Base-by-base conservation (phyloP, 2,329 filamentous ascomycete species). In the Claviceps sp. region DNA sequence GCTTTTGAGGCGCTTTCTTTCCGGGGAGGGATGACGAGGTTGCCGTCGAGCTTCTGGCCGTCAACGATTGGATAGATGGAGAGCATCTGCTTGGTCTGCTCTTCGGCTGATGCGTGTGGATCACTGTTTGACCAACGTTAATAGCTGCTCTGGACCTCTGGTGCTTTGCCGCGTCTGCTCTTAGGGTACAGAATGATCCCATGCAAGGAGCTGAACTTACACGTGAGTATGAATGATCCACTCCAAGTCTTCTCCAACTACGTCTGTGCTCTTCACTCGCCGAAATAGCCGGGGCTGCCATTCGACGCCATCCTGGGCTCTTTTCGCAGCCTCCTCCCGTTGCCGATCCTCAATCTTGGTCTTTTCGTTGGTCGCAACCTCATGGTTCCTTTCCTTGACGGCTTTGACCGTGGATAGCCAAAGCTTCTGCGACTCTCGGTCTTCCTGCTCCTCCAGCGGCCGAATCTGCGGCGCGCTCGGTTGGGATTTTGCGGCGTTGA, bases 291-390 rank as follows among this genome's bases (percentile, higher is more conserved):
- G 82, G 1, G 93, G 91, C 37, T 82, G 80, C 93, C 93, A 98
- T 56, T 95, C 88, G 7, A 89, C 72, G 13, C 85, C 85, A 11
- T 90, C 82, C 47, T 89, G 84, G 36, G 79, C 79, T 60, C 93
- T 78, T 61, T 80, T 80, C 17, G 89, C 85, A 2, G 93, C 89
- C 63, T 96, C 91, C 56, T 90, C 84, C 61, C 93, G 79, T 68
- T 98, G 93, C 62, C 79, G 82, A 61, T 97, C 91, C 65, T 98
- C 93, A 53, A 98, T 88, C 65, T 85, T 86, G n/a, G 87, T 90
- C 72, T 98, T 98, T 63, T 96, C 91, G 56, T 93, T 86, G 0
- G 93, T 98, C 4, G 93, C 93, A 8, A 85, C 69, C 58, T 88
- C 86, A 61, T 98, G 93, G 60, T 98, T 90, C 53, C 83, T 81